Evolutionary conservation across 495 filamentous ascomycete genomes (phyloP), one percentile per base, ranked within the genome.

Genomic region (Parathielavia hyrcaniae): DNA sequence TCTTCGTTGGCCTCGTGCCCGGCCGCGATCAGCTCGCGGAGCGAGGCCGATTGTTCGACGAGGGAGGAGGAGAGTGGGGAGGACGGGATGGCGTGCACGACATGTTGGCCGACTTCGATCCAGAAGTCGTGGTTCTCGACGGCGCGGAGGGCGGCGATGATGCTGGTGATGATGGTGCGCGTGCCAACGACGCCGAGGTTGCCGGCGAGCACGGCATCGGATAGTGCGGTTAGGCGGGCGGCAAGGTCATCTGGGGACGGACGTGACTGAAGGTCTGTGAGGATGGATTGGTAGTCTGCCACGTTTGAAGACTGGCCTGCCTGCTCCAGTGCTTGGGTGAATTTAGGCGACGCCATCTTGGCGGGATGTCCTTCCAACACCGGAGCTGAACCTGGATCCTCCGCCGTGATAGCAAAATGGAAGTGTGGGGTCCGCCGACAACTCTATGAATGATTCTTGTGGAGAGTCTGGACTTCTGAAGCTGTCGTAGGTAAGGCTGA

Each of bases 1-100:
- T 96, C 89, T 20, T 96, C 90, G 58, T 88, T 79, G 30, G 70
- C 71, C 69, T 96, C 90, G 75, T 93, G 86, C 23, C 90, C 88
- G 52, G 87, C 81, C 5, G 95, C 93, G 6, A 95, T 78, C 23
- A 90, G 79, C 63, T 90, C 84, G 48, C 90, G 86, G 51, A 97
- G 78, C 1, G 85, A 79, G 63, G 90, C 89, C 58, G 87, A 83
- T 70, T 97, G 89, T 71, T 97, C 95, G 64, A 88, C 88, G 5
- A 88, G 89, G 5, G 56, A 86, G 76, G 62, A 86, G 76, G 66
- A 81, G 80, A 50, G 67, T 14, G 69, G 41, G 5, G 57, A 30
- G 49, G 50, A 60, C 17, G 80, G 76, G 34, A 96, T 79, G 39
- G 83, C 74, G 45, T 78, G 75, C 39, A 92, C 75, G 30, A 86